Evolutionary conservation across 176 grass and related monocot genomes (phyloP), one percentile per base, ranked within the genome.

Genomic region (Melocanna baccifera): DNA sequence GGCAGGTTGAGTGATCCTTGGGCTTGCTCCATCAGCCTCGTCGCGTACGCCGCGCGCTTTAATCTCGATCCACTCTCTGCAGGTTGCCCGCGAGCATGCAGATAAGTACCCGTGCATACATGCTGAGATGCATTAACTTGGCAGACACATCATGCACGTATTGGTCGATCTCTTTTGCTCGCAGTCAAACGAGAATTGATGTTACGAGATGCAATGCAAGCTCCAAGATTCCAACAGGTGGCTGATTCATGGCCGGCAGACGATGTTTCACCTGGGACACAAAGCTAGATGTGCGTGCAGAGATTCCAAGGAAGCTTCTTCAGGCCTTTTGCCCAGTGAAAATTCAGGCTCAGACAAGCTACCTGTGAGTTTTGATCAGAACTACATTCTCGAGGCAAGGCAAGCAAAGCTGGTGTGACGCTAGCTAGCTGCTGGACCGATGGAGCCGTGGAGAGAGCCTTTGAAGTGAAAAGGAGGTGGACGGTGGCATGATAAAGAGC

Each of bases 291-390:
- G 78, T 28, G 26, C 15, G 20, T 3, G 29, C 57, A 67, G 52
- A 73, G 52, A 84, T 87, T 83, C 46, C 65, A 29, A 67, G 56
- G 79, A 90, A 87, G 88, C 84, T 87, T 90, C 83, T 90, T 26
- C 78, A 53, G 20, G 45, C 47, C 67, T 70, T 46, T 72, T 47
- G n/a, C 57, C 57, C 10, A 12, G 3, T 26, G 57, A 61, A 5
- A n/a, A 61, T 61, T 61, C 57, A 61, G 57, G n/a, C 57, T 61
- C n/a, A n/a, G n/a, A n/a, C n/a, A 25, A 61, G n/a, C 57, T 26
- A 57, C 7, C 18, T 22, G 18, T 55, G 18, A 20, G 19, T 20
- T 53, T 55, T 22, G 7, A 55, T 2, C 52, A 20, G 8, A 55
- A 9, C 52, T 55, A 55, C 18, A 8, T 22, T 55, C 52, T 3